Evolutionary conservation across 1,284 basidiomycete genomes (phyloP).

Genomic region (Ganoderma lingzhi): DNA sequence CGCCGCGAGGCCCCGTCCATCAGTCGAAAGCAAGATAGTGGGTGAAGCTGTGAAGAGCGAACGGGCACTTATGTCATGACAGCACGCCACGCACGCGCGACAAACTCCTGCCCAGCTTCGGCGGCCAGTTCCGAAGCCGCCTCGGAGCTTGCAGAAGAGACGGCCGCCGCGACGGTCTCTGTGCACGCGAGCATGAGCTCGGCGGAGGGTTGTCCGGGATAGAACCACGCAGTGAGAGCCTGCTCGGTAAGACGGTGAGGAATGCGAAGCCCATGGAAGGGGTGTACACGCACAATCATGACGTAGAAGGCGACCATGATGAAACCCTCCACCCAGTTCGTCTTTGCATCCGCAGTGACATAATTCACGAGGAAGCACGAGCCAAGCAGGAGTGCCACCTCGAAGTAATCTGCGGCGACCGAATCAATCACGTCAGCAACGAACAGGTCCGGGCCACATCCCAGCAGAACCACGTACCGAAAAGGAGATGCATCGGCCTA

Average conservation of each 20-base stretch:
- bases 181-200: constrained; percentile 42
- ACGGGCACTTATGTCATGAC: not conserved
- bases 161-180: constrained; percentile 33
- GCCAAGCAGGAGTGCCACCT: constrained; percentile 67
- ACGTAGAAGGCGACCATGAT: constrained; percentile 68
- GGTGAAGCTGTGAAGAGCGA: not conserved
- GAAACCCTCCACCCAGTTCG: constrained; percentile 70
- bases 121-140: constrained; percentile 12
- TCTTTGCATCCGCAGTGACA: constrained; percentile 73
- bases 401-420: constrained; percentile 53
- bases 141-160: constrained; percentile 27
- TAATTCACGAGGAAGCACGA: constrained; percentile 77
- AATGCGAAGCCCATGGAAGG: not conserved
- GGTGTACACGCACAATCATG: constrained; percentile 52
- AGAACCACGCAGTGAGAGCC: constrained; percentile 65
- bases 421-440: not conserved
- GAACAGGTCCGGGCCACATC: not conserved
- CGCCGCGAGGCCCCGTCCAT: not conserved
- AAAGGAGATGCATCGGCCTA: constrained; percentile 46
- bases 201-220: constrained; percentile 56
- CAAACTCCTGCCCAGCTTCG: not conserved
- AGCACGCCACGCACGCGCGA: not conserved
- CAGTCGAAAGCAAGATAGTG: not conserved
- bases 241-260: constrained; percentile 29
- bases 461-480: constrained; percentile 41